A percentile compares a stretch with the other conserved stretches of the same genome.
Evolutionary conservation across 148 eudicot genomes (phyloP).

Genomic region (Rhododendron kiyosumense): DNA sequence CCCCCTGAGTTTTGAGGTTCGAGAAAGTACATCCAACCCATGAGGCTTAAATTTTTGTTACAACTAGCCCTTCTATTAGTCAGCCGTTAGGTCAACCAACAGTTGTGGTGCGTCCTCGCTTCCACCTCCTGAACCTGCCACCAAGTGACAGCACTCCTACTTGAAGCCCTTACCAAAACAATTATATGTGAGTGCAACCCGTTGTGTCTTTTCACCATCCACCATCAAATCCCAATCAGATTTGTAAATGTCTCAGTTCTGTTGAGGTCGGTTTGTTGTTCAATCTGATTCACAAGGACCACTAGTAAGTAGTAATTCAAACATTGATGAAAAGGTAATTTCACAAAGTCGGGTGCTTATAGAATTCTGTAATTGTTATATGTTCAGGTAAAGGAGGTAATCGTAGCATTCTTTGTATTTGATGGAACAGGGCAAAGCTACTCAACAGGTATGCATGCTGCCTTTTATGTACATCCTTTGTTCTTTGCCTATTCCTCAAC

Average conservation of each 20-base stretch:
- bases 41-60: neutral
- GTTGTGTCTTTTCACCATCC: neutral
- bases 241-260: neutral
- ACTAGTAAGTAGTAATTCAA: neutral
- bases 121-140: neutral
- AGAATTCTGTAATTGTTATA: neutral
- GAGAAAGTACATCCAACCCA: neutral
- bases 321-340: neutral
- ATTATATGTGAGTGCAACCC: neutral
- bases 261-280: neutral
- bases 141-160: neutral
- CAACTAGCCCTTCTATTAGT: neutral
- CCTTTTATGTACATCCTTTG: neutral
- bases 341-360: neutral
- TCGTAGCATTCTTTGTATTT: constrained; percentile 62
- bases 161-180: neutral
- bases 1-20: neutral
- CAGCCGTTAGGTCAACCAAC: neutral
- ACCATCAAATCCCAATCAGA: neutral
- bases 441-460: constrained; percentile 54
- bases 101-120: neutral
- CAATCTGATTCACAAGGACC: neutral
- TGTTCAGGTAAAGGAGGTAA: constrained; percentile 81
- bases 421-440: constrained; percentile 89
- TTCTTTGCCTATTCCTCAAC: neutral